Percentiles rank a stretch among this genome's conserved stretches.
Conservation (phyloP, 148 eudicot species). For the Persicaria maculosa region DNA sequence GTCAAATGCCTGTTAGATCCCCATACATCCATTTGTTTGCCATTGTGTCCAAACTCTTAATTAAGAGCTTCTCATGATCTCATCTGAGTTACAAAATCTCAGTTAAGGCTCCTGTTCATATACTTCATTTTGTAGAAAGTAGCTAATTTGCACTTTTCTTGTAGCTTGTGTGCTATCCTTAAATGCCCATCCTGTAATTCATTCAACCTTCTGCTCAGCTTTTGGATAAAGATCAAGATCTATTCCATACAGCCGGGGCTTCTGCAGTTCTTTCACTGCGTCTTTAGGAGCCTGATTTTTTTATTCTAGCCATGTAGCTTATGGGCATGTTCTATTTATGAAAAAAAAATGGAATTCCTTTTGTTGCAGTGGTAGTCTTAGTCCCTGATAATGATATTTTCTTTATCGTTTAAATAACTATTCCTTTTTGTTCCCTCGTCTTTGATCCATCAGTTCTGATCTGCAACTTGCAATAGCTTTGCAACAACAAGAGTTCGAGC, state of each 20-base stretch:
- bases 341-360: neutral
- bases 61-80: too few species aligned
- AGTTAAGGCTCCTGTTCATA: neutral
- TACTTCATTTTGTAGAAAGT: neutral
- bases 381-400: neutral
- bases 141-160: neutral
- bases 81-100: neutral
- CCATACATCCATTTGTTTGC: neutral
- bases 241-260: neutral
- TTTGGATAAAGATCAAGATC: neutral
- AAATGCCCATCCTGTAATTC: neutral
- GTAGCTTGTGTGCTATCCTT: neutral
- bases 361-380: neutral
- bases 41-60: neutral
- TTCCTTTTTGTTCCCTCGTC: neutral
- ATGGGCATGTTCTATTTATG: neutral
- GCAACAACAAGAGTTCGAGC: conserved; percentile 91
- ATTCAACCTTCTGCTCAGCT: neutral
- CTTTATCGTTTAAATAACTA: neutral
- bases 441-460: conserved; percentile 57
- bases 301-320: neutral
- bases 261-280: neutral
- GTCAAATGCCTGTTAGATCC: neutral
- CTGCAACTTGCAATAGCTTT: conserved; percentile 83
- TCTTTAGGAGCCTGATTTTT: neutral